Conservation (phyloP, 306 rosid genomes). For the Dicorynia guianensis region DNA sequence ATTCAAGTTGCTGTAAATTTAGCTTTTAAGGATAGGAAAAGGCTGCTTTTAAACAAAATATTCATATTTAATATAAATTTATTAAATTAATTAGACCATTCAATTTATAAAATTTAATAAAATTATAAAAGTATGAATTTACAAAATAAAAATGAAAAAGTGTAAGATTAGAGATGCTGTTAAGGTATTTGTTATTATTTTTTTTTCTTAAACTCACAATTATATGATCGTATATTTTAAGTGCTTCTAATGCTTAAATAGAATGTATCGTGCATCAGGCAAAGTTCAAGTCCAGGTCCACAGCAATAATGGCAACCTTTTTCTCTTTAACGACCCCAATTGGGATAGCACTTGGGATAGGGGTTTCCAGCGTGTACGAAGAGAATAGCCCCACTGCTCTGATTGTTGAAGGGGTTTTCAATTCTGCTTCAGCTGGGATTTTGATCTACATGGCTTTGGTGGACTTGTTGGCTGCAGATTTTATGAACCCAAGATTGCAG, state of each 20-base stretch:
- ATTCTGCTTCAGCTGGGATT: slow-evolving; percentile 58
- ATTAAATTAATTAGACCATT: no score
- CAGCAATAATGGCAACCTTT: slow-evolving; percentile 48
- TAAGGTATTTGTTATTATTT: no score
- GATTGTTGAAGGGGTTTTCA: slow-evolving; percentile 49
- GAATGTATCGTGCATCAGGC: slow-evolving; percentile 45
- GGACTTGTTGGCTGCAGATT: slow-evolving; percentile 60
- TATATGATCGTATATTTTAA: background rate
- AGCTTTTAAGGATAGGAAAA: no score
- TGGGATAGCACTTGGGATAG: slow-evolving; percentile 54
- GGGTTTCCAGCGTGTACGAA: slow-evolving; percentile 37
- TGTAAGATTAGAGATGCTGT: no score
- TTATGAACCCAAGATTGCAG: slow-evolving; percentile 54
- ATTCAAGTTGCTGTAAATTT: background rate
- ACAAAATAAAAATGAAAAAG: no score
- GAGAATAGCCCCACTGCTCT: slow-evolving; percentile 48
- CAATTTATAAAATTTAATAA: no score
- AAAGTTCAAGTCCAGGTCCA: slow-evolving; percentile 44
- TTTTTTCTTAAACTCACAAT: no score
- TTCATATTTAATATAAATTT: no score
- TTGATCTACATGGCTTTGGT: slow-evolving; percentile 61
- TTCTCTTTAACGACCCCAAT: slow-evolving; percentile 57
- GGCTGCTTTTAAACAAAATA: no score
- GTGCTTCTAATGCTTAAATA: background rate
- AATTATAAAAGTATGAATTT: no score